Percentiles rank a stretch among this genome's conserved stretches.
phyloP scores from a whole-genome alignment of 805 yeast genomes.

The Yarrowia yakushimensis region DNA sequence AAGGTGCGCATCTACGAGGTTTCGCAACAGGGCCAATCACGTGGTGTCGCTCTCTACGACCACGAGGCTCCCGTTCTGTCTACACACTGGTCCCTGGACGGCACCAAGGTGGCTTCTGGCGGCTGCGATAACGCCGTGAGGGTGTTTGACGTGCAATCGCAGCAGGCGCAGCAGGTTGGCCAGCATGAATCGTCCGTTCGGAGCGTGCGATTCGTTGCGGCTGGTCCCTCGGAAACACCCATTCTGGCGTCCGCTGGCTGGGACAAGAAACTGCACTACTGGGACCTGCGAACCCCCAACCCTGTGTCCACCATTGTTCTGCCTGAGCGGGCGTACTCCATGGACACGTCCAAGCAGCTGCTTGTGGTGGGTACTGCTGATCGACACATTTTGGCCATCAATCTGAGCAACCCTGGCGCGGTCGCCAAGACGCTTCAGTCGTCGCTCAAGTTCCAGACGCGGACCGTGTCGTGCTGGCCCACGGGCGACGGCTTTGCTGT shows the following conservation, averaged over 20 bases:
- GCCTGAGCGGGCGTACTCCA: conserved; percentile 87
- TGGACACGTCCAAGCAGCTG: conserved; percentile 78
- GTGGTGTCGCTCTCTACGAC: conserved; percentile 84
- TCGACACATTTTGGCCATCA: conserved; percentile 70
- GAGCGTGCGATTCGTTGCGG: conserved; percentile 69
- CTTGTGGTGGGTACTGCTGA: conserved; percentile 95
- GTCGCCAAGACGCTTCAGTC: conserved; percentile 71
- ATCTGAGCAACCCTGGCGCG: conserved; percentile 71
- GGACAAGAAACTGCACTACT: conserved; percentile 91
- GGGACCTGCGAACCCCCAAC: conserved; percentile 82
- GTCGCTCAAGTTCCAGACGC: conserved; percentile 86
- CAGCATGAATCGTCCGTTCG: conserved; percentile 79
- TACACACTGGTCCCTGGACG: conserved; percentile 81
- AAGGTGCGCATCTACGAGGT: conserved; percentile 92
- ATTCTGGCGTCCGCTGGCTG: conserved; percentile 91
- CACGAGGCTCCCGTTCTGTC: conserved; percentile 85
- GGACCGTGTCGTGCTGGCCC: conserved; percentile 79
- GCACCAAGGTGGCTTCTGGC: conserved; percentile 80
- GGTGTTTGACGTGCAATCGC: conserved; percentile 74
- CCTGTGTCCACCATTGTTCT: conserved; percentile 77
- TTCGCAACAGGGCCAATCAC: conserved; percentile 66
- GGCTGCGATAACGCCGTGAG: conserved; percentile 89
- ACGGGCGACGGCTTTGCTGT: conserved; percentile 89
- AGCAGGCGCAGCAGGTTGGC: conserved; percentile 82
- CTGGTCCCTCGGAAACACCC: conserved; percentile 73